Percentiles rank a stretch among this genome's conserved stretches.
Conservation (phyloP, 2,329 filamentous ascomycete genomes). For the Polytolypa hystricis region DNA sequence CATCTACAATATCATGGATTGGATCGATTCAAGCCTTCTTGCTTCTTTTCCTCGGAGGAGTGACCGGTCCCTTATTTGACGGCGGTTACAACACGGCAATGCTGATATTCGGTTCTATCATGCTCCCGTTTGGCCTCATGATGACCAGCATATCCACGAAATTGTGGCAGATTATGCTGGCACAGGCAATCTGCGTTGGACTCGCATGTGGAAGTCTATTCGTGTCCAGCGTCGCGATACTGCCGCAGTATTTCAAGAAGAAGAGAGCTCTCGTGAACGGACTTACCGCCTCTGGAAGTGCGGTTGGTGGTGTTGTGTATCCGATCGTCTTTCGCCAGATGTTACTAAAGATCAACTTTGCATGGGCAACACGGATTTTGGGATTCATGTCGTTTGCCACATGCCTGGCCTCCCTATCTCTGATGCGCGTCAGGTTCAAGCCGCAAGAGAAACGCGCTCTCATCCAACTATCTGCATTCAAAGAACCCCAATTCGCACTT, state of each 20-base stretch:
- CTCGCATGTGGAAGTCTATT: constrained; percentile 53
- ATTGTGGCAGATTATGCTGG: constrained; percentile 44
- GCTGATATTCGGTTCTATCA: constrained; percentile 34
- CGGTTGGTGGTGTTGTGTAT: constrained; percentile 44
- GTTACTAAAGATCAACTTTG: constrained; percentile 42
- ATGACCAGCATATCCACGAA: constrained; percentile 43
- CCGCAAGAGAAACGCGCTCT: constrained; percentile 12
- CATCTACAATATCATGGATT: constrained; percentile 43
- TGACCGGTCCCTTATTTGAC: constrained; percentile 45
- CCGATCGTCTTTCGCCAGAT: constrained; percentile 38
- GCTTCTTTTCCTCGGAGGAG: constrained; percentile 40
- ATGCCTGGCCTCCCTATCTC: constrained; percentile 8
- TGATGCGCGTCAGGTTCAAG: constrained; percentile 12
- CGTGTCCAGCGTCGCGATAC: constrained; percentile 51
- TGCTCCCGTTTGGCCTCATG: constrained; percentile 40
- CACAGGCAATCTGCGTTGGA: constrained; percentile 42
- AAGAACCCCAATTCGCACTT: constrained; percentile 10
- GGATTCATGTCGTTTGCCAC: constrained; percentile 37
- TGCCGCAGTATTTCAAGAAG: constrained; percentile 55
- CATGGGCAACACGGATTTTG: constrained; percentile 43
- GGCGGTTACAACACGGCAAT: constrained; percentile 35
- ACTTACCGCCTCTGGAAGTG: constrained; percentile 48
- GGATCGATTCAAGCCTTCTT: constrained; percentile 43
- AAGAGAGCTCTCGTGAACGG: constrained; percentile 49
- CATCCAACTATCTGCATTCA: constrained; percentile 13